These are phyloP conservation scores for Helianthus tuberosus DNA, from an alignment of 129 eudicot genomes.

Conservation along the genomic window DNA sequence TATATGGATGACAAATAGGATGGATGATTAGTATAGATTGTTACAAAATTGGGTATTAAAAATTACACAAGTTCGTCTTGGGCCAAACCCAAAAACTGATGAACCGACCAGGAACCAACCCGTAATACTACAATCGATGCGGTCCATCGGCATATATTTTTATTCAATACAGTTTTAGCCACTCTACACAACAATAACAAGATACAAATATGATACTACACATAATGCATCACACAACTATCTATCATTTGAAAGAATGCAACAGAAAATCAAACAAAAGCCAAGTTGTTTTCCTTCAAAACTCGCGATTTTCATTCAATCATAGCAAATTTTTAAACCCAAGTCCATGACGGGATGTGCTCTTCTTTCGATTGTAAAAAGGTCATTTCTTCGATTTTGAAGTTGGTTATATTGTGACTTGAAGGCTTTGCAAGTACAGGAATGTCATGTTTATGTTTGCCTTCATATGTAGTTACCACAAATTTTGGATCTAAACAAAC, in stretches of 20 bases:
- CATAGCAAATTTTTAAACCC: background rate
- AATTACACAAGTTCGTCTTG: no score
- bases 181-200: background rate
- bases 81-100: no score
- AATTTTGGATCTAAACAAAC: constrained; percentile 68
- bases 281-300: background rate
- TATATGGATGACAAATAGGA: no score
- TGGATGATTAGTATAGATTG: no score
- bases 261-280: background rate
- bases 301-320: background rate
- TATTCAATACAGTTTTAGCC: no score
- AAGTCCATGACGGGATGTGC: constrained; percentile 39
- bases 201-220: background rate
- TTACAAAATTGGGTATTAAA: no score
- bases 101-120: no score
- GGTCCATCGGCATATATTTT: no score
- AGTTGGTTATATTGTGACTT: constrained; percentile 36
- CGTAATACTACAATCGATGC: no score
- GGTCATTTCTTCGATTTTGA: constrained; percentile 39
- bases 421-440: constrained; percentile 43
- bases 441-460: constrained; percentile 82
- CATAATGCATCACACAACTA: background rate
- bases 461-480: constrained; percentile 90
- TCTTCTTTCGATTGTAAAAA: constrained; percentile 60
- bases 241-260: background rate